A percentile compares a stretch with the other conserved stretches of the same genome.
phyloP scores from a whole-genome alignment of 192 early-diverging fungal species.

The Podila horticola region DNA sequence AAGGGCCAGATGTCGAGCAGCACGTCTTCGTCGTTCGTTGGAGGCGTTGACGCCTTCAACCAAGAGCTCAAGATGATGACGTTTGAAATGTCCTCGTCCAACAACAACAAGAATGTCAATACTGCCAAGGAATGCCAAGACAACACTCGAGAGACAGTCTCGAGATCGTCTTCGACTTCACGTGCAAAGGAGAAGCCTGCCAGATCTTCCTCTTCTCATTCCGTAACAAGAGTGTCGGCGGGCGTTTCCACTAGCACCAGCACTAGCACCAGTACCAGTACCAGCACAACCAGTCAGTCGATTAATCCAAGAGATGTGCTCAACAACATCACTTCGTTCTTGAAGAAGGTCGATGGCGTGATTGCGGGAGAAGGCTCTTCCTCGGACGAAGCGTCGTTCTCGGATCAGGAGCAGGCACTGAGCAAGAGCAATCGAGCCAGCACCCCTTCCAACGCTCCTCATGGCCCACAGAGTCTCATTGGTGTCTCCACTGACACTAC shows the following conservation, averaged over 20 bases:
- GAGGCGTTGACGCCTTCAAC: conserved; percentile 35
- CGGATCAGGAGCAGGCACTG: conserved; percentile 3
- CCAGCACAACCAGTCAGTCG: neutral
- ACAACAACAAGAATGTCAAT: neutral
- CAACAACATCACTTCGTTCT: conserved; percentile 30
- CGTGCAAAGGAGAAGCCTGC: neutral
- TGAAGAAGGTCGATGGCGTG: conserved; percentile 36
- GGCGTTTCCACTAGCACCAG: no score
- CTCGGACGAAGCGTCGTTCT: conserved; percentile 17
- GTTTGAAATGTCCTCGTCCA: conserved; percentile 7
- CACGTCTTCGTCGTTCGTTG: conserved; percentile 35
- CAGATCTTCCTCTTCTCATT: neutral
- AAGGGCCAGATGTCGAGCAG: conserved; percentile 6
- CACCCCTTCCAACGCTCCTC: neutral
- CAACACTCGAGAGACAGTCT: neutral
- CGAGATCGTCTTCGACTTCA: neutral
- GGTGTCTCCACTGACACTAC: neutral
- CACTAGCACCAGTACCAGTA: conserved; percentile 7
- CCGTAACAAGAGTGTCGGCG: no score
- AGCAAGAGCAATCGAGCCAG: neutral
- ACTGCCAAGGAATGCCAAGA: neutral
- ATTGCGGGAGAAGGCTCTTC: conserved; percentile 28
- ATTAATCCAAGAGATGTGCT: conserved; percentile 23
- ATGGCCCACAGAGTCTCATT: no score
- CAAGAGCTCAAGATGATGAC: conserved; percentile 44